Conservation (phyloP, 2,329 filamentous ascomycete genomes). For the Phialemoniopsis sp. region DNA sequence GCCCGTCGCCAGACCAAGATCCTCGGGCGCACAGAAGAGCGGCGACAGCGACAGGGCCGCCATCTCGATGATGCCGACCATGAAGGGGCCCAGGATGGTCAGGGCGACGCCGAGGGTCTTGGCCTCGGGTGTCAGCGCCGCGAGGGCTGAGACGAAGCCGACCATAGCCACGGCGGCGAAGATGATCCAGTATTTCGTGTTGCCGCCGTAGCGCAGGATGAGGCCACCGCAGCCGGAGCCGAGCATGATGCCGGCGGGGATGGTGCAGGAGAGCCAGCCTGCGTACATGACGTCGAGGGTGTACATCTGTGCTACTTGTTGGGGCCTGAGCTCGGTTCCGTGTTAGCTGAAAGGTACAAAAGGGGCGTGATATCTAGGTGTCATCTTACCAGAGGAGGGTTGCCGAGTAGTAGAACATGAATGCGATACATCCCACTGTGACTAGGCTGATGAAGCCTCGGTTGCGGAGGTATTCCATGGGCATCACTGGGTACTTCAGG, state of each 20-base stretch:
- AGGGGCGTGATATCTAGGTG: no score
- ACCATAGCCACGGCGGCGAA: constrained; percentile 30
- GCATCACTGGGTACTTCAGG: constrained; percentile 11
- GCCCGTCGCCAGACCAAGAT: constrained; percentile 34
- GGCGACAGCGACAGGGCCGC: constrained; percentile 26
- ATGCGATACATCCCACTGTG: neutral
- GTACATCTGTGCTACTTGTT: constrained; percentile 26
- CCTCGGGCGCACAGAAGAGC: constrained; percentile 29
- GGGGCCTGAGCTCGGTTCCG: no score
- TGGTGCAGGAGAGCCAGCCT: constrained; percentile 23
- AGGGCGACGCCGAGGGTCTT: constrained; percentile 25
- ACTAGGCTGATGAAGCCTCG: neutral
- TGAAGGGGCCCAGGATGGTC: constrained; percentile 30
- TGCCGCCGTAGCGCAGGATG: constrained; percentile 26
- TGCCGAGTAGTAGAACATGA: constrained; percentile 2
- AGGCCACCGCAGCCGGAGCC: constrained; percentile 24
- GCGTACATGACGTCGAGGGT: constrained; percentile 28
- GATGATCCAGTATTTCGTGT: constrained; percentile 29
- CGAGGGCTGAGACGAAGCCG: constrained; percentile 26
- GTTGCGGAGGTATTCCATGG: constrained; percentile 1
- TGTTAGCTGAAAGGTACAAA: no score
- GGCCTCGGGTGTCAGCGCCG: constrained; percentile 23
- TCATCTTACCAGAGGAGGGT: constrained; percentile 4
- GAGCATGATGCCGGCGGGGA: constrained; percentile 25
- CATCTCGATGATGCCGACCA: constrained; percentile 29